phyloP scores from a whole-genome alignment of 805 yeast species.

The Candida taoyuanica region DNA sequence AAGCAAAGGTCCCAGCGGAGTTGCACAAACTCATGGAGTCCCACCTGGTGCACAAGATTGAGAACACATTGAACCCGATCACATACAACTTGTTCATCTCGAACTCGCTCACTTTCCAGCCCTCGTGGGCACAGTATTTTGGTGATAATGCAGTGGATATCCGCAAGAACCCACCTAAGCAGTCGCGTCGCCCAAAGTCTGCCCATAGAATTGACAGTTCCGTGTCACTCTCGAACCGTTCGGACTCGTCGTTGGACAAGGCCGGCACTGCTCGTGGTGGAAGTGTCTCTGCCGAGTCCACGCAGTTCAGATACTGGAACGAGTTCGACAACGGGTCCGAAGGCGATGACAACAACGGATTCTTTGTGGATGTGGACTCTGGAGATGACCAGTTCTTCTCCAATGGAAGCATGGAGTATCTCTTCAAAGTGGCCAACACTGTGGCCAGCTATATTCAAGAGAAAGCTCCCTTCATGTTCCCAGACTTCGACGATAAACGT shows the following conservation, averaged over 20 bases:
- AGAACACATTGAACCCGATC: constrained; percentile 34
- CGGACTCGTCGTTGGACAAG: constrained; percentile 6
- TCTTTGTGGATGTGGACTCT: constrained; percentile 31
- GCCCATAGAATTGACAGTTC: constrained; percentile 1
- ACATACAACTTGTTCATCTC: constrained; percentile 27
- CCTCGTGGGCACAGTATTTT: constrained; percentile 37
- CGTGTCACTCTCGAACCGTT: constrained; percentile 4
- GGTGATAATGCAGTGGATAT: constrained; percentile 35
- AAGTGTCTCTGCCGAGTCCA: constrained; percentile 14
- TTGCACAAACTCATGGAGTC: constrained; percentile 39
- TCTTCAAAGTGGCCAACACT: constrained; percentile 20
- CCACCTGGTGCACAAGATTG: constrained; percentile 45
- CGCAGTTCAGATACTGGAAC: constrained; percentile 51
- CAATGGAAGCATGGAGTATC: constrained; percentile 26
- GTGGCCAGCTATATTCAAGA: constrained; percentile 14
- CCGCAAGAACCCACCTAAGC: constrained; percentile 38
- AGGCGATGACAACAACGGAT: constrained; percentile 37
- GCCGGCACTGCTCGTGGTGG: constrained; percentile 1
- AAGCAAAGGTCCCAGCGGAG: constrained; percentile 13
- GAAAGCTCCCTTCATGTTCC: constrained; percentile 19
- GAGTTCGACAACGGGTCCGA: constrained; percentile 64
- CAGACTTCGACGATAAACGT: constrained; percentile 1
- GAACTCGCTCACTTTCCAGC: constrained; percentile 29
- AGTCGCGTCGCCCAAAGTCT: constrained; percentile 6
- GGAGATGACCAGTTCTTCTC: constrained; percentile 28